Evolutionary conservation across 1,139 yeast species (phyloP).

Genomic region (Sugiyamaella pinicola): DNA sequence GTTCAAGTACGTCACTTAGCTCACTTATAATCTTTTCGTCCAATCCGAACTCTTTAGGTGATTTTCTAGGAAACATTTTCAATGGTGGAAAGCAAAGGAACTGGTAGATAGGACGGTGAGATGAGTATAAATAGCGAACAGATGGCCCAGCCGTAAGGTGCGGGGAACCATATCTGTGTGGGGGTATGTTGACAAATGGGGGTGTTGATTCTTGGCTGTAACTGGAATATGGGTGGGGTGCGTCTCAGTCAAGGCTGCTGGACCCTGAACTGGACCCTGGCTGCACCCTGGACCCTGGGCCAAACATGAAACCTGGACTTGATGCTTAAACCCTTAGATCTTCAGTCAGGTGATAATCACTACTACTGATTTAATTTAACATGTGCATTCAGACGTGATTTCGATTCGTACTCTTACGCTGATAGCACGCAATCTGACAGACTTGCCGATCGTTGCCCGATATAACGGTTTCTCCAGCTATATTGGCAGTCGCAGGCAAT

Average conservation of each 20-base stretch:
- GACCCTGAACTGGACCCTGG: neutral
- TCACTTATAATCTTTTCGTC: conserved; percentile 18
- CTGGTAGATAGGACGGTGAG: neutral
- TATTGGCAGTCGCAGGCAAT: neutral
- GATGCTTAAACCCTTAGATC: no score
- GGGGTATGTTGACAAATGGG: neutral
- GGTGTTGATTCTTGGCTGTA: no score
- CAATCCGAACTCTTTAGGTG: conserved; percentile 10
- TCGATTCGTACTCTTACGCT: neutral
- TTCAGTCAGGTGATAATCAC: no score
- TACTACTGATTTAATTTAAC: no score
- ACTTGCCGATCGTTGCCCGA: neutral
- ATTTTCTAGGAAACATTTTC: conserved; percentile 16
- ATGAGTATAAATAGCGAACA: neutral
- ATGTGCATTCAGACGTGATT: no score
- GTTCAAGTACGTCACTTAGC: conserved; percentile 25
- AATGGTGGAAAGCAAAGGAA: no score
- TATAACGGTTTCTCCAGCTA: neutral
- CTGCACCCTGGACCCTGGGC: neutral
- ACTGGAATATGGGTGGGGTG: no score
- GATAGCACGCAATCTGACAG: neutral
- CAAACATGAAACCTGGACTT: no score
- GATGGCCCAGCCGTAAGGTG: neutral
- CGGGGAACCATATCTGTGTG: no score
- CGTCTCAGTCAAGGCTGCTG: neutral